Conservation (phyloP, 257 asterid species). For the Nicotiana noctiflora region DNA sequence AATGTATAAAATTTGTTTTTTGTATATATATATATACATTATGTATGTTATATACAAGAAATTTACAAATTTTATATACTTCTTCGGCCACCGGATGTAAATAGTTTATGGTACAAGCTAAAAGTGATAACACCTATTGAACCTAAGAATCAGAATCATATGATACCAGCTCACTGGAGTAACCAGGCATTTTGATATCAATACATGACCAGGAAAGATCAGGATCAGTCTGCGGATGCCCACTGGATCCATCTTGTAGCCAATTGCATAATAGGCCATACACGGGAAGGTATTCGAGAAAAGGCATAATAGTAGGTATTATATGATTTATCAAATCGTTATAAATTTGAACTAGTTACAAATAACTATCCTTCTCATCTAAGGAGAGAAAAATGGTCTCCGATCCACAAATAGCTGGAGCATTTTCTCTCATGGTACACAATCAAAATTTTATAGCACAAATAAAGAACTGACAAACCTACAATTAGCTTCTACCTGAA, state of each 20-base stretch:
- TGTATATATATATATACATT: no score
- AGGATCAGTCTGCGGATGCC: not conserved
- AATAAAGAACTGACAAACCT: not conserved
- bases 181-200: not conserved
- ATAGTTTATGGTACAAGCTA: no score
- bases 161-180: not conserved
- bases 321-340: not conserved
- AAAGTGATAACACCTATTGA: no score
- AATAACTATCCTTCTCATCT: not conserved
- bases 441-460: not conserved
- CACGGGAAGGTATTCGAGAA: not conserved
- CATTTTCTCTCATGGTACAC: not conserved
- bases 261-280: not conserved
- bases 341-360: not conserved
- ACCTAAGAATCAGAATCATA: not conserved
- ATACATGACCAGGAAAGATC: not conserved
- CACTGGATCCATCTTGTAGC: not conserved
- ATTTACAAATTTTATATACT: no score
- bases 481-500: conserved; percentile 24
- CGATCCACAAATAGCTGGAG: not conserved
- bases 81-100: no score
- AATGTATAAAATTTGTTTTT: no score
- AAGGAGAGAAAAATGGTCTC: not conserved
- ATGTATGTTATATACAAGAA: no score
- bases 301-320: not conserved